Evolutionary conservation across 2,329 filamentous ascomycete species (phyloP).

Genomic region (Aspergillus aculeatus): DNA sequence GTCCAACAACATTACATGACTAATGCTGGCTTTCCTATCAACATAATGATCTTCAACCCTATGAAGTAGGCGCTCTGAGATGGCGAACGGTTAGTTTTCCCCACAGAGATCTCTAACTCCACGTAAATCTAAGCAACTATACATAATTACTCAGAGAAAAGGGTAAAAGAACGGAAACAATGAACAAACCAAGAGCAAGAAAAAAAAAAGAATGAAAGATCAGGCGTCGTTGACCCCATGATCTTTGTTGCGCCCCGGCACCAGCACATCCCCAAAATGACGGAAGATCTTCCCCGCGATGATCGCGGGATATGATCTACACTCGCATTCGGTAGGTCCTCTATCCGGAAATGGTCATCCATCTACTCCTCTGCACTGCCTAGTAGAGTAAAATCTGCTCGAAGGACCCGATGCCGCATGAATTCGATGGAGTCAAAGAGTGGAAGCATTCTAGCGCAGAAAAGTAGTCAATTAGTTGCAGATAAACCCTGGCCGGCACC

Average conservation of each 20-base stretch:
- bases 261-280: neutral
- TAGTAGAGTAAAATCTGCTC: neutral
- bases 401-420: neutral
- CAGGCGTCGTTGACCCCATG: neutral
- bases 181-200: too few relatives aligned
- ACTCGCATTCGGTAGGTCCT: conserved; percentile 6
- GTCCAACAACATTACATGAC: neutral
- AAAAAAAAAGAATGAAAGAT: too few relatives aligned
- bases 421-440: neutral
- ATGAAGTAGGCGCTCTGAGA: neutral
- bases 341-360: conserved; percentile 1
- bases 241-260: neutral
- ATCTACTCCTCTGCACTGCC: neutral
- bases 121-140: too few relatives aligned
- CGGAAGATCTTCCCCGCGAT: conserved; percentile 22
- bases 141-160: too few relatives aligned
- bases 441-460: conserved; percentile 5
- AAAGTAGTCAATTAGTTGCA: conserved; percentile 3
- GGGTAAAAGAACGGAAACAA: too few relatives aligned
- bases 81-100: neutral
- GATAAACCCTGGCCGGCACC: neutral
- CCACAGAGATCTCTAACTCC: too few relatives aligned
- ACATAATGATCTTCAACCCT: neutral
- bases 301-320: conserved; percentile 14
- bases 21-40: neutral